Percentiles rank a stretch among this genome's conserved stretches.
Evolutionary conservation across 805 yeast species (phyloP).

Genomic region (Blastobotrys robertii): DNA sequence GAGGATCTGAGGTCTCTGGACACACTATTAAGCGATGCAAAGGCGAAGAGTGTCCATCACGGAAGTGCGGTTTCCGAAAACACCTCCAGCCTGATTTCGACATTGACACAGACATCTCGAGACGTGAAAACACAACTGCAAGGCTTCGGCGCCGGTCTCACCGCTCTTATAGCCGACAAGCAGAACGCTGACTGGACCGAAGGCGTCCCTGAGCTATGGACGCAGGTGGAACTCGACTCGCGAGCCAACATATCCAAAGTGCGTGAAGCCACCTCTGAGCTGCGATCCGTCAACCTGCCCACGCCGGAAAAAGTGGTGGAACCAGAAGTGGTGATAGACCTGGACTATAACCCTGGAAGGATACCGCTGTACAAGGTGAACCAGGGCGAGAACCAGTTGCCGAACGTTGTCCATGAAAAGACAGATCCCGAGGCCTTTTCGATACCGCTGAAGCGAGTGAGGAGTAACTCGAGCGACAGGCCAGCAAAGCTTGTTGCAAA

Average conservation of each 20-base stretch:
- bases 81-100: too few relatives aligned
- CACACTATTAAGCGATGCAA: too few relatives aligned
- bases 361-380: slow-evolving; percentile 3
- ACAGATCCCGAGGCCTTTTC: background rate
- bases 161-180: background rate
- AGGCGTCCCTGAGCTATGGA: background rate
- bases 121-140: too few relatives aligned
- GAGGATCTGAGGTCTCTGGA: too few relatives aligned
- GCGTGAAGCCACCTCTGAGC: background rate
- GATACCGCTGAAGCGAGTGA: background rate
- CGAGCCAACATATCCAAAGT: background rate
- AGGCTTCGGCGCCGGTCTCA: background rate
- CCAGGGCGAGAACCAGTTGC: slow-evolving; percentile 2
- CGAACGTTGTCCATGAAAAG: background rate
- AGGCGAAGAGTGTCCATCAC: too few relatives aligned
- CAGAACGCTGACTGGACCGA: background rate
- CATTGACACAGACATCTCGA: too few relatives aligned
- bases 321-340: background rate
- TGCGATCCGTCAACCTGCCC: background rate
- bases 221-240: background rate
- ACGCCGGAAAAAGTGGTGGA: background rate
- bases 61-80: too few relatives aligned
- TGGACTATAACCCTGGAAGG: background rate
- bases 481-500: background rate
- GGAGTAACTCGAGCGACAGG: background rate